Conservation (phyloP, 2,329 filamentous ascomycete genomes). For the Ploettnerulaceae sp. region DNA sequence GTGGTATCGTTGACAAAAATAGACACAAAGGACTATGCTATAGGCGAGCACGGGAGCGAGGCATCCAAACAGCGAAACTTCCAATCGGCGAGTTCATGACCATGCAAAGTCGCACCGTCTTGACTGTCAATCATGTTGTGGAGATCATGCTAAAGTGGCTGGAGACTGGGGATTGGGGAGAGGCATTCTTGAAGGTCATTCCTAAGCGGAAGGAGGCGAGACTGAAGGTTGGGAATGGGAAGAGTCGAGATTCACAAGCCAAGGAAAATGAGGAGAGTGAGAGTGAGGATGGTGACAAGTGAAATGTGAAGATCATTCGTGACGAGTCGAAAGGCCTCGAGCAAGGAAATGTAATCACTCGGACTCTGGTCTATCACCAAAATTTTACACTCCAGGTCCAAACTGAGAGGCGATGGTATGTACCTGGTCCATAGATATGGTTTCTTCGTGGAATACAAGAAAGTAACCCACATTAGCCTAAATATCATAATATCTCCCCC, state of each 20-base stretch:
- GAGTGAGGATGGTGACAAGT: not conserved
- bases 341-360: no score
- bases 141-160: slow-evolving; percentile 96
- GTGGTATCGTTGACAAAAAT: slow-evolving; percentile 93
- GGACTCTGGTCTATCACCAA: no score
- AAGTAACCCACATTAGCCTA: no score
- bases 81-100: slow-evolving; percentile 95
- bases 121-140: slow-evolving; percentile 92
- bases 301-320: not conserved
- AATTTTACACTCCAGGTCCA: no score
- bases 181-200: slow-evolving; percentile 82
- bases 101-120: slow-evolving; percentile 79
- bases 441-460: no score
- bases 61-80: slow-evolving; percentile 81
- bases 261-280: slow-evolving; percentile 7
- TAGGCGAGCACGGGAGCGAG: slow-evolving; percentile 66
- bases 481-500: no score
- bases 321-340: no score
- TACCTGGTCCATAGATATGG: no score
- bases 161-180: slow-evolving; percentile 84
- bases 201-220: slow-evolving; percentile 83
- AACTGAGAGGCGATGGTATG: no score
- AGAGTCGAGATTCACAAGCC: slow-evolving; percentile 4
- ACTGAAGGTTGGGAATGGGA: slow-evolving; percentile 43
- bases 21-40: slow-evolving; percentile 93